A percentile compares a stretch with the other conserved stretches of the same genome.
Evolutionary conservation across 345 rosid genomes (phyloP).

Genomic region (Salix suchowensis): DNA sequence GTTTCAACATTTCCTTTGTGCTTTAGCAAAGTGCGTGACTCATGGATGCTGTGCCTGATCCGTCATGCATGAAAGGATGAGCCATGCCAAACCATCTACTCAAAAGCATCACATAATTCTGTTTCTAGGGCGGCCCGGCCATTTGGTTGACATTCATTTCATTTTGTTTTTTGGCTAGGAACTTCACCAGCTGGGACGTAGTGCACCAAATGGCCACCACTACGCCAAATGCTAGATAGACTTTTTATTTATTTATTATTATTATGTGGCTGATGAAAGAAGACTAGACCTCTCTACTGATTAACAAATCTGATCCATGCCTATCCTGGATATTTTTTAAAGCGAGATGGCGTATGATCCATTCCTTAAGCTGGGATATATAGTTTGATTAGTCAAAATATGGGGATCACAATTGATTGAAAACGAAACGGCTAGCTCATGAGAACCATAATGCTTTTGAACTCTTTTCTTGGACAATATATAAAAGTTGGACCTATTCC

Average conservation of each 20-base stretch:
- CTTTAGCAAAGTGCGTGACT: neutral
- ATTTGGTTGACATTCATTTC: neutral
- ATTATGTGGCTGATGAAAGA: neutral
- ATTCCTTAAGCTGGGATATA: constrained; percentile 1
- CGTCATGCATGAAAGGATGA: neutral
- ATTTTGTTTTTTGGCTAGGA: neutral
- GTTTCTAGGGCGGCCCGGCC: neutral
- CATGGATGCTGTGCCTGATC: neutral
- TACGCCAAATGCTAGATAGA: neutral
- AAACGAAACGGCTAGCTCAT: constrained; percentile 14
- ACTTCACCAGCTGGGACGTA: neutral
- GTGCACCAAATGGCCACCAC: constrained; percentile 3
- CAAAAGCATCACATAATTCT: neutral
- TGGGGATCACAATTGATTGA: constrained; percentile 21
- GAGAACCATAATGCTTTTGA: constrained; percentile 6
- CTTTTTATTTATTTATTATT: too few relatives aligned
- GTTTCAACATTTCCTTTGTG: neutral
- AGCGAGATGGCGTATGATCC: neutral
- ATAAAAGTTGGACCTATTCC: constrained; percentile 10
- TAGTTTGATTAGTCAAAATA: constrained; percentile 19
- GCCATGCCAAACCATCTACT: neutral
- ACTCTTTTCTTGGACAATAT: neutral
- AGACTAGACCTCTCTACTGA: neutral
- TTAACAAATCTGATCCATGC: neutral
- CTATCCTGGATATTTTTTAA: neutral